Conservation (phyloP, 2,329 filamentous ascomycete species). For the Botryotinia narcissicola region DNA sequence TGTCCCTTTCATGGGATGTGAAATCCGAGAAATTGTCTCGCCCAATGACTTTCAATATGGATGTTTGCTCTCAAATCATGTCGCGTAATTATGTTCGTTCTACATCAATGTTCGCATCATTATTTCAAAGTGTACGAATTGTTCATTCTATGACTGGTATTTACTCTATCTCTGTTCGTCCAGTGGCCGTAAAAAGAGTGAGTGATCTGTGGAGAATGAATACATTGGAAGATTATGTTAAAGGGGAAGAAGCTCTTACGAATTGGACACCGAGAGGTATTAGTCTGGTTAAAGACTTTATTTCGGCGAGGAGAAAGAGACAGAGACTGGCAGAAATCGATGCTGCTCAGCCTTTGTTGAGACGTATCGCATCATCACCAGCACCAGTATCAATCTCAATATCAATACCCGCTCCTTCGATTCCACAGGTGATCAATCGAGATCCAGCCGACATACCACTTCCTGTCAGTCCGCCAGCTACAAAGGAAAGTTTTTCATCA, state of each 20-base stretch:
- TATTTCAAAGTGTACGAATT: constrained; percentile 82
- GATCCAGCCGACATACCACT: constrained; percentile 7
- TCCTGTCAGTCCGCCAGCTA: constrained; percentile 6
- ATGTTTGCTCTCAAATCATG: constrained; percentile 78
- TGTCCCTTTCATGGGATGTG: constrained; percentile 84
- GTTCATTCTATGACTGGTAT: constrained; percentile 84
- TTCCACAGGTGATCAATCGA: not conserved
- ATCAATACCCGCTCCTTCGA: not conserved
- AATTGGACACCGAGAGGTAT: constrained; percentile 89
- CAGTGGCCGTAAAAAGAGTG: constrained; percentile 84
- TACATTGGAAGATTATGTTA: constrained; percentile 91
- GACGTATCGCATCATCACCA: constrained; percentile 47
- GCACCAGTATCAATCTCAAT: not conserved
- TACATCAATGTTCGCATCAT: constrained; percentile 78
- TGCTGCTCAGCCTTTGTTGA: constrained; percentile 65
- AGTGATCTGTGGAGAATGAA: constrained; percentile 96
- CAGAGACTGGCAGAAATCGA: constrained; percentile 77
- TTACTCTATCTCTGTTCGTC: constrained; percentile 82
- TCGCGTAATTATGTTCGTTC: constrained; percentile 82
- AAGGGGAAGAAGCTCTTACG: constrained; percentile 83
- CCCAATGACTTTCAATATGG: constrained; percentile 81
- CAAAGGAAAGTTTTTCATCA: constrained; percentile 18
- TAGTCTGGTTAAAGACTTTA: constrained; percentile 85
- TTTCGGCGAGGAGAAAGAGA: constrained; percentile 70
- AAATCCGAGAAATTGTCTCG: constrained; percentile 79